These are phyloP conservation scores for Lentinus brumalis DNA, from an alignment of 768 basidiomycete species.

Conservation along the genomic window DNA sequence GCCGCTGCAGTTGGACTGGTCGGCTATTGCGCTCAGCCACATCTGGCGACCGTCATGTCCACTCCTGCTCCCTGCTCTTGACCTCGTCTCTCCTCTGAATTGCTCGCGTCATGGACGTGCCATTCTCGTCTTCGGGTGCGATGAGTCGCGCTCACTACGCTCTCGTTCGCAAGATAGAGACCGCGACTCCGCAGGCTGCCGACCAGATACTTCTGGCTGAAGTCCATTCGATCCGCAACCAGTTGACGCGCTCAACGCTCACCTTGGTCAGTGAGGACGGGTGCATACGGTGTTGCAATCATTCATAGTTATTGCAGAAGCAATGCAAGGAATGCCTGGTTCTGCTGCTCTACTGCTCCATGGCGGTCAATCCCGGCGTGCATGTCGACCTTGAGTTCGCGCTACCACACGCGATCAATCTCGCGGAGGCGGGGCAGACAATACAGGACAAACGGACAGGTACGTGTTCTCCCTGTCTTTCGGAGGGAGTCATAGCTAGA, in stretches of 20 bases:
- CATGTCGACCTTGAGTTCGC: conserved; percentile 65
- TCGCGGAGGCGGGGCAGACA: conserved; percentile 69
- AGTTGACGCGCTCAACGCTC: conserved; percentile 50
- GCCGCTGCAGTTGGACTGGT: conserved; percentile 7
- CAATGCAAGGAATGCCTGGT: conserved; percentile 68
- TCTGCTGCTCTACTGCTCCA: conserved; percentile 69
- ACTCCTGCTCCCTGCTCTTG: not conserved
- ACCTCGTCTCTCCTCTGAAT: not conserved
- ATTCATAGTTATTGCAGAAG: conserved; percentile 43
- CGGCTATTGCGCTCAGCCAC: conserved; percentile 11
- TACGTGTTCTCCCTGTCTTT: conserved; percentile 25
- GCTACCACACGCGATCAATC: conserved; percentile 71
- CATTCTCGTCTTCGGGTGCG: conserved; percentile 79
- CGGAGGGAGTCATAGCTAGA: not conserved
- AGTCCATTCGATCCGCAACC: conserved; percentile 55
- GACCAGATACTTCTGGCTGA: conserved; percentile 65
- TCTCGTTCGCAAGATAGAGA: conserved; percentile 74
- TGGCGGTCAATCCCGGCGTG: conserved; percentile 46
- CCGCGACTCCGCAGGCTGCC: conserved; percentile 57
- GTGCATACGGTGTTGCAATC: not conserved
- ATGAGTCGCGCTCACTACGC: conserved; percentile 74
- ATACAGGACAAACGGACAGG: conserved; percentile 71
- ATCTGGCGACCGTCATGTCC: not conserved
- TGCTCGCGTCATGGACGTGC: conserved; percentile 62
- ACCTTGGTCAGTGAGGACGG: conserved; percentile 51